Percentiles rank a stretch among this genome's conserved stretches.
Conservation (phyloP, 139 green algal species). For the Chlamydomonas sp. region DNA sequence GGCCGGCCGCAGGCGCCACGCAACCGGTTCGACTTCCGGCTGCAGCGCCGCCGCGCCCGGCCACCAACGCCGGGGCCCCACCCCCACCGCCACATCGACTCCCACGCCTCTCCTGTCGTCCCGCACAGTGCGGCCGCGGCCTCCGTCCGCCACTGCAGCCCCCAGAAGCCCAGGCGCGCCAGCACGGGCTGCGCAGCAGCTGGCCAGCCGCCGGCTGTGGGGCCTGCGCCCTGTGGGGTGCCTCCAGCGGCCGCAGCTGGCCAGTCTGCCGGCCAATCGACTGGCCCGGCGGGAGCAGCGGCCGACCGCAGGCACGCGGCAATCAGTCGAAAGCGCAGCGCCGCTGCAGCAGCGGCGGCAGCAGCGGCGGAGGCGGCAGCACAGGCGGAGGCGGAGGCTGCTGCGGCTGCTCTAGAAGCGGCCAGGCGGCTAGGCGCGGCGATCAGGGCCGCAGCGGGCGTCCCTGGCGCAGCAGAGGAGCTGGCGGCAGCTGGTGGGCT, state of each 20-base stretch:
- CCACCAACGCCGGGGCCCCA: background rate
- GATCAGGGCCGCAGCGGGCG: too few species aligned
- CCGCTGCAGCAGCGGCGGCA: background rate
- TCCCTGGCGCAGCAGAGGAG: too few species aligned
- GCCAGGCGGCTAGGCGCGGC: too few species aligned
- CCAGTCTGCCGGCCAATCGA: background rate
- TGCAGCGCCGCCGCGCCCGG: background rate
- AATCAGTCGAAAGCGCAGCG: background rate
- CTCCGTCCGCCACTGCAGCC: too few species aligned
- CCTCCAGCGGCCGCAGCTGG: background rate
- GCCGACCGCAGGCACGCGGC: too few species aligned
- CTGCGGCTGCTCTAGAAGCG: background rate
- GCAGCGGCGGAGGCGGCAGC: background rate
- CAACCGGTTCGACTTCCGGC: constrained; percentile 13
- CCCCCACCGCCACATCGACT: too few species aligned
- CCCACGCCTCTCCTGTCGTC: too few species aligned
- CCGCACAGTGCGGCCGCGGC: too few species aligned
- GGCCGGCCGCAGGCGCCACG: background rate
- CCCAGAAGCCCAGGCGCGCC: too few species aligned
- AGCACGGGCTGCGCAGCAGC: too few species aligned
- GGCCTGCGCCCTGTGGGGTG: too few species aligned
- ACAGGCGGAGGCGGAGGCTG: background rate
- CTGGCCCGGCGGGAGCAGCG: background rate
- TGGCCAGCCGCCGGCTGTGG: background rate
- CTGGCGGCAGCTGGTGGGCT: too few species aligned